Percentiles rank a stretch among this genome's conserved stretches.
These are phyloP conservation scores for Phaseolus lunatus DNA, from an alignment of 306 rosid species.

Conservation along the genomic window DNA sequence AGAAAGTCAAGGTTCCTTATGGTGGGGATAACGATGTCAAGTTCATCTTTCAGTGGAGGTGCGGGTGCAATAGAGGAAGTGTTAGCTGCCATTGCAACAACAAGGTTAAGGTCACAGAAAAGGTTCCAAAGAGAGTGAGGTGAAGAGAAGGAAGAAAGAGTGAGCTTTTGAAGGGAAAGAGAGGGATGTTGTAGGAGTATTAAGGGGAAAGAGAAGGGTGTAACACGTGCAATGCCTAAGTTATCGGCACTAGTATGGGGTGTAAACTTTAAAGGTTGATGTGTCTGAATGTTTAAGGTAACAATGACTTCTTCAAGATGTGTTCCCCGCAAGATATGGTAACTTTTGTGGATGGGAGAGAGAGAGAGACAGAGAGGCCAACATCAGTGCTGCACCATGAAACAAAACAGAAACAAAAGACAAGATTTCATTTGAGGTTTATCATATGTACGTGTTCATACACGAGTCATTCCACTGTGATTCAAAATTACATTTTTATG, in stretches of 20 bases:
- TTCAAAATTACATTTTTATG: background rate
- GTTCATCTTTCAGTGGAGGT: conserved; percentile 73
- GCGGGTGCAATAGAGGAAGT: background rate
- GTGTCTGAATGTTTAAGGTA: conserved; percentile 45
- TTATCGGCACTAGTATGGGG: conserved; percentile 44
- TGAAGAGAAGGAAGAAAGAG: background rate
- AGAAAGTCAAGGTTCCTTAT: conserved; percentile 88
- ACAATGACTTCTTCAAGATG: conserved; percentile 40
- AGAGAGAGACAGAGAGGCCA: background rate
- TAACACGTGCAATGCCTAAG: conserved; percentile 35
- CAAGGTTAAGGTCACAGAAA: background rate
- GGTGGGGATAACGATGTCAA: conserved; percentile 89
- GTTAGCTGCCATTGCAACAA: conserved; percentile 13
- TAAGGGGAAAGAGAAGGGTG: background rate
- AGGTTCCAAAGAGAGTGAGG: background rate
- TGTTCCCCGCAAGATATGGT: conserved; percentile 44
- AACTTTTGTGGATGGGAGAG: conserved; percentile 44
- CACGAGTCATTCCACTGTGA: background rate
- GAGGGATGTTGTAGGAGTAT: conserved; percentile 22
- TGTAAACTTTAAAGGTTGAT: conserved; percentile 3
- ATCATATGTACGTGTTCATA: background rate
- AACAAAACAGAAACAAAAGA: background rate
- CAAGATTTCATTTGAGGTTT: background rate
- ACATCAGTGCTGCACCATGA: background rate
- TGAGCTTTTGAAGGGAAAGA: conserved; percentile 35